phyloP scores from a whole-genome alignment of 176 grass and related monocot genomes.

The Carex littledalei region DNA sequence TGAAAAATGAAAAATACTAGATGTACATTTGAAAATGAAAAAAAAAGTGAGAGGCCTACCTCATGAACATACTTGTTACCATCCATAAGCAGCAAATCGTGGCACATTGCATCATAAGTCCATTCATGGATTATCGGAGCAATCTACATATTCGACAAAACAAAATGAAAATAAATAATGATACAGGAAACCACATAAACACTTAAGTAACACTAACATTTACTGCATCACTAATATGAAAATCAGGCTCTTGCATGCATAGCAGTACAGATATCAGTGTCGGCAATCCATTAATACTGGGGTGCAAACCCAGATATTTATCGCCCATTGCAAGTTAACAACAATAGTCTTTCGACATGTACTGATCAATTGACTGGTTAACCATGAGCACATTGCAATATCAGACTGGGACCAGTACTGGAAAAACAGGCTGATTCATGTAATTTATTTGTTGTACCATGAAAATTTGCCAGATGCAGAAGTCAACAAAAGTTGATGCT shows the following conservation, averaged over 20 bases:
- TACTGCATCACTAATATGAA: not conserved
- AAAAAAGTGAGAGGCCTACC: conserved; percentile 32
- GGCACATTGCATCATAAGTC: conserved; percentile 99
- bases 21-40: not conserved
- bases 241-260: not conserved
- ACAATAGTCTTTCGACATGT: not conserved
- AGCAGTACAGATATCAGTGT: not conserved
- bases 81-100: conserved; percentile 85
- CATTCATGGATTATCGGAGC: conserved; percentile 97
- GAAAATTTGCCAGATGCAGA: not conserved
- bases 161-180: conserved; percentile 6
- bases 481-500: not conserved
- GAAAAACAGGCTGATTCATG: not conserved
- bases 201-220: not conserved
- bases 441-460: not conserved
- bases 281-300: not conserved
- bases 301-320: not conserved
- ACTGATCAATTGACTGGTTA: not conserved
- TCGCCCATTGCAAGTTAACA: not conserved
- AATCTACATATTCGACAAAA: conserved; percentile 38
- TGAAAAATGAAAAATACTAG: not conserved
- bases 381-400: not conserved
- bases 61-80: conserved; percentile 92
- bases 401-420: not conserved
- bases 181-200: conserved; percentile 8